Evolutionary conservation across 2,329 filamentous ascomycete species (phyloP).

Genomic region (Penicillium sp.): DNA sequence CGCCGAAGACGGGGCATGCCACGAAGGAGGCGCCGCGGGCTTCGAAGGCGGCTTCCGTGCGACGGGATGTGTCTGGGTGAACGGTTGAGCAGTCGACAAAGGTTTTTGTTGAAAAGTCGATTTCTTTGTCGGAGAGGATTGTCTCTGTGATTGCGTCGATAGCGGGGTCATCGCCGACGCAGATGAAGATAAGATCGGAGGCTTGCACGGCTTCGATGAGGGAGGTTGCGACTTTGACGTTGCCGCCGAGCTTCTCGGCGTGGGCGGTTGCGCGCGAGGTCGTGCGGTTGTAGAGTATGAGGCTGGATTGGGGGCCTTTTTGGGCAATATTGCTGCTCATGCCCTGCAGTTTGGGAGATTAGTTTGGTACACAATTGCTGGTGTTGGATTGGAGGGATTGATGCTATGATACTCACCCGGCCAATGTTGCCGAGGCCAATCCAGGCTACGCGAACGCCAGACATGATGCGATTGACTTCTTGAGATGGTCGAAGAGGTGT

Average conservation of each 20-base stretch:
- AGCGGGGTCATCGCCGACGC: conserved; percentile 76
- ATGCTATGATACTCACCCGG: conserved; percentile 57
- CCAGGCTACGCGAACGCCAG: conserved; percentile 65
- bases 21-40: conserved; percentile 72
- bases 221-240: conserved; percentile 64
- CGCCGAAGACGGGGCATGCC: conserved; percentile 62
- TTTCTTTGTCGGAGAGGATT: conserved; percentile 52
- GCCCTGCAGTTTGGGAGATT: conserved; percentile 55
- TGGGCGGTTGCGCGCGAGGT: conserved; percentile 66
- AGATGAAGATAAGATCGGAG: conserved; percentile 80
- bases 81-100: conserved; percentile 88
- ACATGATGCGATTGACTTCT: conserved; percentile 24
- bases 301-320: conserved; percentile 70
- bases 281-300: conserved; percentile 82
- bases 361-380: conserved; percentile 16
- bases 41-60: conserved; percentile 61
- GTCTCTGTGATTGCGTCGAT: conserved; percentile 65
- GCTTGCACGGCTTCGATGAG: conserved; percentile 67
- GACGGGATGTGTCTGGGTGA: conserved; percentile 77
- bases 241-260: conserved; percentile 60
- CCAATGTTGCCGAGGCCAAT: conserved; percentile 90
- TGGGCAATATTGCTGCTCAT: conserved; percentile 83
- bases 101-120: conserved; percentile 69
- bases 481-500: not conserved
- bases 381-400: not conserved